Conservation (phyloP, 1,284 basidiomycete species). For the Moesziomyces antarcticus region DNA sequence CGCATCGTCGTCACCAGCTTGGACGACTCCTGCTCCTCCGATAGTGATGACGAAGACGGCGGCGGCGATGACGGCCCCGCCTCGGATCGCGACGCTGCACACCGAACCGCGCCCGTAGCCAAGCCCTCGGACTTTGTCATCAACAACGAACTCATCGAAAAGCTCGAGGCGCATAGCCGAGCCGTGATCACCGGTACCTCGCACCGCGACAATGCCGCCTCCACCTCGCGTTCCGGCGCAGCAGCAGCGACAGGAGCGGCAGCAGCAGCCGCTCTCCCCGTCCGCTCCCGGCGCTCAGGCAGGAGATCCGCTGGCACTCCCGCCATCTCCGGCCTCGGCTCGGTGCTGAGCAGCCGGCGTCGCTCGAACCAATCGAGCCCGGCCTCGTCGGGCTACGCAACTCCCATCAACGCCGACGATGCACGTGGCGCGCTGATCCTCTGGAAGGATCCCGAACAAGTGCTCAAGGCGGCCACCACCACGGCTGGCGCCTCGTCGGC, state of each 20-base stretch:
- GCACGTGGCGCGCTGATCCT: conserved; percentile 38
- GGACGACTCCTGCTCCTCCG: conserved; percentile 35
- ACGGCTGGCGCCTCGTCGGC: conserved; percentile 14
- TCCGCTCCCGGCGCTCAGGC: conserved; percentile 14
- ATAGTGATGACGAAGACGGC: too few species aligned
- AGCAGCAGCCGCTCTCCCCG: conserved; percentile 6
- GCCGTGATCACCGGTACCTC: conserved; percentile 46
- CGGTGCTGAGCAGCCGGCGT: conserved; percentile 26
- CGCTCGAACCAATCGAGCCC: conserved; percentile 39
- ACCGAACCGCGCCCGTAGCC: conserved; percentile 15
- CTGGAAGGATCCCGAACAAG: conserved; percentile 49
- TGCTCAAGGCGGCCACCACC: conserved; percentile 18
- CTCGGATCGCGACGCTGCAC: background rate
- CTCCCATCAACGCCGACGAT: conserved; percentile 44
- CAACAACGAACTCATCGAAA: conserved; percentile 57
- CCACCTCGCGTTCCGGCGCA: conserved; percentile 16
- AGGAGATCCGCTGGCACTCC: conserved; percentile 24
- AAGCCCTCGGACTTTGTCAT: conserved; percentile 34
- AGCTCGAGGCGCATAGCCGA: conserved; percentile 50
- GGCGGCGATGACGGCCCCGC: conserved; percentile 5
- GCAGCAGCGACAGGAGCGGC: background rate
- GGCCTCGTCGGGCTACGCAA: conserved; percentile 40
- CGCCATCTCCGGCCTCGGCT: conserved; percentile 17
- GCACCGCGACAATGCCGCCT: conserved; percentile 39
- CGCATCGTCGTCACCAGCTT: conserved; percentile 47